phyloP scores from a whole-genome alignment of 2,329 filamentous ascomycete species.

The Chaetomiaceae sp. region DNA sequence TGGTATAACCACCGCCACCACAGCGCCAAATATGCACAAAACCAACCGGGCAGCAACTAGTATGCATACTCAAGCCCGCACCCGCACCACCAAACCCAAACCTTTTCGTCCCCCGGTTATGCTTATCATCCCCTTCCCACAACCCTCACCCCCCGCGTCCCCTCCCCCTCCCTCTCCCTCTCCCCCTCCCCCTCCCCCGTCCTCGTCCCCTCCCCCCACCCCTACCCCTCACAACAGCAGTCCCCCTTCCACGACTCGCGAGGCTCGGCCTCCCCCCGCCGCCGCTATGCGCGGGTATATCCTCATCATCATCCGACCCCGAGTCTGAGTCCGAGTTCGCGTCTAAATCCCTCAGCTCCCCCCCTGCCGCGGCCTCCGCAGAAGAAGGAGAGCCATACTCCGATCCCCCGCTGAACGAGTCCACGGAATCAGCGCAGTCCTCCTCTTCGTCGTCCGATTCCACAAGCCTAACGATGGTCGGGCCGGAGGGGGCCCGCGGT shows the following conservation, averaged over 20 bases:
- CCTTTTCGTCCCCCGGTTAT: no score
- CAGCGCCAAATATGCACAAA: no score
- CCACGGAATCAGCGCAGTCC: neutral
- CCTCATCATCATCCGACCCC: constrained; percentile 25
- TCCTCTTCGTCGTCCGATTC: constrained; percentile 27
- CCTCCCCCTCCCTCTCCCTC: neutral
- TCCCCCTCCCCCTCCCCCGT: neutral
- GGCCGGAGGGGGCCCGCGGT: constrained; percentile 23
- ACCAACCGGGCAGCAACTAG: no score
- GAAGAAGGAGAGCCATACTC: no score
- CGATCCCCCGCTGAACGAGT: no score
- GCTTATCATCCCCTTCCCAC: no score
- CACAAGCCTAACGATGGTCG: constrained; percentile 33
- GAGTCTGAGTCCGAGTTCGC: constrained; percentile 21
- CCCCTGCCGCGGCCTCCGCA: no score
- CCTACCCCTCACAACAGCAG: constrained; percentile 2
- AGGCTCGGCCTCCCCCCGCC: neutral
- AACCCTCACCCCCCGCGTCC: no score
- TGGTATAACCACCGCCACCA: no score
- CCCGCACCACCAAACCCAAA: no score
- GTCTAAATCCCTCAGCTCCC: no score
- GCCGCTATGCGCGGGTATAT: constrained; percentile 23
- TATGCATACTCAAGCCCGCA: no score
- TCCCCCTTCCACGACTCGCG: neutral
- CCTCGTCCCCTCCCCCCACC: constrained; percentile 1